Evolutionary conservation across 306 rosid species (phyloP), one percentile per base, ranked within the genome.

Genomic region (Canavalia ensiformis): DNA sequence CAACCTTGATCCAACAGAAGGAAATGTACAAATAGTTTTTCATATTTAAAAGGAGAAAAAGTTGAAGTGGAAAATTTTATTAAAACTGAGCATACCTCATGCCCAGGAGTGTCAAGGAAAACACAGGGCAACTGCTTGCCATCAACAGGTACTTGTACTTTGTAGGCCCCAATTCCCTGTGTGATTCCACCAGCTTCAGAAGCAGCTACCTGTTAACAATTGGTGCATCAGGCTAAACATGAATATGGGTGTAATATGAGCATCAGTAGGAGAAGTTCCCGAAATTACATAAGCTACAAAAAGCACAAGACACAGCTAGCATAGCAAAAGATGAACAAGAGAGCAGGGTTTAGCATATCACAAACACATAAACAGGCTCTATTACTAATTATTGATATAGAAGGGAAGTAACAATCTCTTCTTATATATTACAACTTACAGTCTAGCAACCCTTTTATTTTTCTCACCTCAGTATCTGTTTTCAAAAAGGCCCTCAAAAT

Each of bases 111-210:
- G 77, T 95, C 99, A 34, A 95, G 97, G 72, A 95, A 93, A 89
- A 95, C 94, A 84, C 99, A 95, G 4, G 97, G 88, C 82, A 87
- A 92, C 77, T 72, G 55, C 67, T 95, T 91, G 41, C 98, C 97
- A 86, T 95, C 99, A 52, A 90, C 63, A 68, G 98, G 98, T 51
- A 95, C 98, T 76, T 64, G 84, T 85, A 95, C 98, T 83, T 83
- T 86, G 78, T 95, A 95, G 64, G 99, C 99, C 58, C 99, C 99
- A 75, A 95, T 95, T 83, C 99, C 99, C 85, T 95, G 98, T 30
- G 99, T 95, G 82, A 95, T 95, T 77, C 99, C 99, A 77, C 99
- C 99, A 58, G 99, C 99, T 88, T 95, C 99, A 8, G 98, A 93
- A 76, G 99, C 94, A 81, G 92, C 98, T 82, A 95, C 97, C 99